These are phyloP conservation scores for Saxispiralis lemnorum DNA, from an alignment of 495 filamentous ascomycete species.

Conservation along the genomic window DNA sequence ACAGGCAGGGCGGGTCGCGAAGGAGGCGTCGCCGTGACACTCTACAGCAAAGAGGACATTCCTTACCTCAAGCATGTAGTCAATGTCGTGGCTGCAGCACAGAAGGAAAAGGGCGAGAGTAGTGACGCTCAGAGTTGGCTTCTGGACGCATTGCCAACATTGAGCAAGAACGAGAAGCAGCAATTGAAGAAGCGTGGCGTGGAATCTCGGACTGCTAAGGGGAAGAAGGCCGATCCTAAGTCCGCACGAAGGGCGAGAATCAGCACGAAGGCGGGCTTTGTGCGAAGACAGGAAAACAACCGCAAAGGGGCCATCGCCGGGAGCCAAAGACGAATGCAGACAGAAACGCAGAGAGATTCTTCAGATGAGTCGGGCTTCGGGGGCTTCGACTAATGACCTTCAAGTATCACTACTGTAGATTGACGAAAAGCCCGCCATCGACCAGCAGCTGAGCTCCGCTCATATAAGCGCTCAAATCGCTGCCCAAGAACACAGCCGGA, in stretches of 20 bases:
- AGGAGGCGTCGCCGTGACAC: constrained; percentile 81
- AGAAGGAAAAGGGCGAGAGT: constrained; percentile 33
- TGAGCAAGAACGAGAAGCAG: constrained; percentile 66
- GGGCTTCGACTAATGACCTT: constrained; percentile 30
- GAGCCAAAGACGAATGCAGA: constrained; percentile 43
- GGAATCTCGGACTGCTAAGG: constrained; percentile 38
- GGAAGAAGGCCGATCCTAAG: constrained; percentile 28
- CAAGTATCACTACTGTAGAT: constrained; percentile 36
- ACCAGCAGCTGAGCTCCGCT: constrained; percentile 73
- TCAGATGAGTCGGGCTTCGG: constrained; percentile 36
- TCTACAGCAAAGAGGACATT: constrained; percentile 89
- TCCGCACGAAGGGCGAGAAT: constrained; percentile 43
- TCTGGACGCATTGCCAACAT: constrained; percentile 66
- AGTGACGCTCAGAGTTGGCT: constrained; percentile 68
- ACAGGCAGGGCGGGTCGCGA: constrained; percentile 76
- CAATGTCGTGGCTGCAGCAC: constrained; percentile 72
- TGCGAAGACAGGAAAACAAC: constrained; percentile 60
- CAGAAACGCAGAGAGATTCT: constrained; percentile 18
- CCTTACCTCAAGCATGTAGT: constrained; percentile 79
- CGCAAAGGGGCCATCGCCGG: constrained; percentile 54
- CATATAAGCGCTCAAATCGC: constrained; percentile 34
- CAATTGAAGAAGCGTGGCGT: constrained; percentile 68
- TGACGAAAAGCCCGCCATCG: constrained; percentile 63
- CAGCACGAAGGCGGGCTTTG: constrained; percentile 82
- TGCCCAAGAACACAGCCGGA: constrained; percentile 73